Evolutionary conservation across 345 rosid genomes (phyloP).

Genomic region (Geranium brycei): DNA sequence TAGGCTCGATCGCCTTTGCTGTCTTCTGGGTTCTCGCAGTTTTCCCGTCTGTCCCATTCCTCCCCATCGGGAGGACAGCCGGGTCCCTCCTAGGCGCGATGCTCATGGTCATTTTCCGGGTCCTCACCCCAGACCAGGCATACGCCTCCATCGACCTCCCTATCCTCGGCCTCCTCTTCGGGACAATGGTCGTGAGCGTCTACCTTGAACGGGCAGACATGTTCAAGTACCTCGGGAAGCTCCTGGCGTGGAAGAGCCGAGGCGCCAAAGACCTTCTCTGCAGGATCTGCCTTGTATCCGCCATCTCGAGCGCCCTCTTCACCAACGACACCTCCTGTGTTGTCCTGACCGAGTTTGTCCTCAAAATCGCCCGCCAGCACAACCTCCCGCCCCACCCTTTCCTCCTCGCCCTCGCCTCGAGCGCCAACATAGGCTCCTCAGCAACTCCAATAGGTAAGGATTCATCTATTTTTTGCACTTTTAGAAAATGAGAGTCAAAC

Average conservation of each 20-base stretch:
- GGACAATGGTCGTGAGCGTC: constrained; percentile 73
- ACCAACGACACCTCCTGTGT: constrained; percentile 83
- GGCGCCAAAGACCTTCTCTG: constrained; percentile 67
- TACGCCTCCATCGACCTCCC: constrained; percentile 73
- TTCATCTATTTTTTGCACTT: too few species aligned
- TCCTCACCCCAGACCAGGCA: constrained; percentile 61
- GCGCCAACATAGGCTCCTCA: constrained; percentile 79
- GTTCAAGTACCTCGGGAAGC: constrained; percentile 59
- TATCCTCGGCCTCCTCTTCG: constrained; percentile 75
- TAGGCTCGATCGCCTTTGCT: constrained; percentile 61
- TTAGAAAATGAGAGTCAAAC: too few species aligned
- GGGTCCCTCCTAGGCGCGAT: constrained; percentile 75
- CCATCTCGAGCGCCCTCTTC: constrained; percentile 69
- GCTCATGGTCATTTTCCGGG: constrained; percentile 74
- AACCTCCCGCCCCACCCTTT: constrained; percentile 75
- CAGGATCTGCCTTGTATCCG: constrained; percentile 58
- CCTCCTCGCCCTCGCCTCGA: constrained; percentile 65
- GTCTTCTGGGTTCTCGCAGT: constrained; percentile 78
- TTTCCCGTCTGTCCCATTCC: constrained; percentile 60
- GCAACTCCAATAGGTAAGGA: constrained; percentile 75
- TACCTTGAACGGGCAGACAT: constrained; percentile 80
- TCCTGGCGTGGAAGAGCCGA: constrained; percentile 55
- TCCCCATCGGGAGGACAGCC: constrained; percentile 83
- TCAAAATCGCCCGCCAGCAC: constrained; percentile 70
- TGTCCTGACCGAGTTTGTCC: constrained; percentile 61